Conservation (phyloP, 345 rosid genomes). For the Eucalyptus microcorys region DNA sequence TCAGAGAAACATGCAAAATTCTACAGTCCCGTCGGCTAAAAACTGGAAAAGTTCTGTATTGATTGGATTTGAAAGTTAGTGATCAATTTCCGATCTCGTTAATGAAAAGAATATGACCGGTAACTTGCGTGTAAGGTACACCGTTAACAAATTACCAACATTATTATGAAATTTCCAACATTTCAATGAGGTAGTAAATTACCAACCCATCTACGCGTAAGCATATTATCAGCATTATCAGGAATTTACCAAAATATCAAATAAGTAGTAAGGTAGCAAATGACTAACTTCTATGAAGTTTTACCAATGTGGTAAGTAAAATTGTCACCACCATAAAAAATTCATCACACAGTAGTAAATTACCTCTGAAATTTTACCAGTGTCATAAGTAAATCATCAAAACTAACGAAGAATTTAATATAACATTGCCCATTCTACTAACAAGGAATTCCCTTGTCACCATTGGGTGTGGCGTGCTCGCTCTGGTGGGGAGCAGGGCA, state of each 20-base stretch:
- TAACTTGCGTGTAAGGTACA: not conserved
- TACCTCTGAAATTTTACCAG: not conserved
- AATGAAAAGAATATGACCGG: not conserved
- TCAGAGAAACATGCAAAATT: not conserved
- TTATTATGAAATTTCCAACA: not conserved
- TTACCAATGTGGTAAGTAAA: not conserved
- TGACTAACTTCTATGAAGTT: too few relatives aligned
- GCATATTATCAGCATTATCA: not conserved
- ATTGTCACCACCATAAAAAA: not conserved
- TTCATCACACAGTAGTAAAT: not conserved
- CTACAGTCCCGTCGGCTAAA: not conserved
- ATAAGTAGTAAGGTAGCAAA: not conserved
- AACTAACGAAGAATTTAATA: not conserved
- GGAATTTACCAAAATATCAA: not conserved
- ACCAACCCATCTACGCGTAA: not conserved
- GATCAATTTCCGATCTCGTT: not conserved
- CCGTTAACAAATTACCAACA: not conserved
- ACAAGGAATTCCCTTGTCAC: not conserved
- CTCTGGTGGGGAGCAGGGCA: not conserved
- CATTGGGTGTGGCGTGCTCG: not conserved
- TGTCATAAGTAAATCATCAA: not conserved
- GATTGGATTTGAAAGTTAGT: not conserved
- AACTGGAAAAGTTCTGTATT: not conserved
- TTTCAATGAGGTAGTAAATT: too few relatives aligned
- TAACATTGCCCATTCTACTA: not conserved